Evolutionary conservation across 345 rosid genomes (phyloP), one percentile per base, ranked within the genome.

Genomic region (Trapa bicornis): DNA sequence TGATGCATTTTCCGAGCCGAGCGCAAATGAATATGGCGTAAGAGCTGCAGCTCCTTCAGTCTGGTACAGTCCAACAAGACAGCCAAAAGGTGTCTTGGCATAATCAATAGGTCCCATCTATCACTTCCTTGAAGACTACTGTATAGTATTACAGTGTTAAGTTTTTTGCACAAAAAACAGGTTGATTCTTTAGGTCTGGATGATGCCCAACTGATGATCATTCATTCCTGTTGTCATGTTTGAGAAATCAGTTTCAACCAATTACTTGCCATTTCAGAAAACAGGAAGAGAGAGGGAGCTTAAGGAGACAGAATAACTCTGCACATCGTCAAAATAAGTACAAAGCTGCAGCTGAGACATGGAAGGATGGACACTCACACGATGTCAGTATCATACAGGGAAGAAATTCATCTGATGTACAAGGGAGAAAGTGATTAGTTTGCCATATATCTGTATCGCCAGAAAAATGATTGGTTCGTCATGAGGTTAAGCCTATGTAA

Each of bases 21-120:
- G 48, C 11, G 12, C 12, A 45, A 45, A 45, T 54, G 6, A 13
- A 14, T 50, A n/a, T 4, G 22, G 22, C 17, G 60, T 4, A 54
- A 16, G 11, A 17, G 60, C 33, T 54, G 60, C 60, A 54, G 60
- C 60, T 22, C 29, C 29, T 22, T 54, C 6, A n/a, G 32, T 5
- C 35, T 3, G 35, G 29, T n/a, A 54, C 8, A 17, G 6, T 54
- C 11, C 48, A 38, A 65, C 47, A 71, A 58, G 65, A 72, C 52
- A 76, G 62, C 76, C 8, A 32, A 37, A 73, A 47, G 62, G 67
- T 62, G 67, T 62, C 70, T 65, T 57, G 75, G 70, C 57, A 79
- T 41, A 69, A 65, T 72, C 60, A 54, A 70, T 17, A 64, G 67
- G 66, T 73, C 73, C 80, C 47, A 73, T 67, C 43, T 66, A 68